Percentiles rank a stretch among this genome's conserved stretches.
These are phyloP conservation scores for Xylariaceae sp. DNA, from an alignment of 2,329 filamentous ascomycete genomes.

Conservation along the genomic window DNA sequence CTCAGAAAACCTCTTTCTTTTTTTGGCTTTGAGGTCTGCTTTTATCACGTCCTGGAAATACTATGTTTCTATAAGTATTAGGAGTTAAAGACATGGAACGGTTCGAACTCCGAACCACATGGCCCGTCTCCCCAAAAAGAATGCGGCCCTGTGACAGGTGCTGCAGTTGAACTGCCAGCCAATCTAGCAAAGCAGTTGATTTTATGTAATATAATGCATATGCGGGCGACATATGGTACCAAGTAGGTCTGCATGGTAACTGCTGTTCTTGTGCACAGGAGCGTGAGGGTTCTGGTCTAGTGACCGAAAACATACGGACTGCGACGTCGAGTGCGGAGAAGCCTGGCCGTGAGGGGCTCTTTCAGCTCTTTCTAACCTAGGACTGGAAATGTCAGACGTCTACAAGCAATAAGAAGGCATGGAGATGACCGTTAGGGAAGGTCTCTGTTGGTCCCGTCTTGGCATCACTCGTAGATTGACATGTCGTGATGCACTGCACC, in stretches of 20 bases:
- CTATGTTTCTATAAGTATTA: too few relatives aligned
- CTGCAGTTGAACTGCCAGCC: conserved; percentile 9
- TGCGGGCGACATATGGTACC: conserved; percentile 19
- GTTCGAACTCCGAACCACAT: too few relatives aligned
- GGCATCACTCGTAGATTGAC: conserved; percentile 12
- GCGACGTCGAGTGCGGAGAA: conserved; percentile 12
- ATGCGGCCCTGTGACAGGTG: conserved; percentile 10
- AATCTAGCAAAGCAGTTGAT: conserved; percentile 5
- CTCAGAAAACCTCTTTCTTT: too few relatives aligned
- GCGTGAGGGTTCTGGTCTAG: conserved; percentile 13
- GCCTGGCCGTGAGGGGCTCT: conserved; percentile 17
- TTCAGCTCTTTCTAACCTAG: not conserved
- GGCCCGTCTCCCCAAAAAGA: conserved; percentile 11
- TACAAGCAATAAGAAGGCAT: conserved; percentile 4
- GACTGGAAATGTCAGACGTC: conserved; percentile 4
- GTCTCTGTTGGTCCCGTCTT: conserved; percentile 13
- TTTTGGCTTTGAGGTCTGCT: too few relatives aligned
- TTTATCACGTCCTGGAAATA: too few relatives aligned
- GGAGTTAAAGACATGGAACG: too few relatives aligned
- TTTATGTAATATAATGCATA: conserved; percentile 14
- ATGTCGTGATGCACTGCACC: conserved; percentile 12
- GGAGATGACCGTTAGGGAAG: conserved; percentile 12
- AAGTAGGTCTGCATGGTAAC: conserved; percentile 12
- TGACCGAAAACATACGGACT: conserved; percentile 1
- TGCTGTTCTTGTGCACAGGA: not conserved